Evolutionary conservation across 108 stramenopile species (phyloP), one percentile per base, ranked within the genome.

Genomic region (Cyclostephanos tholiformis): DNA sequence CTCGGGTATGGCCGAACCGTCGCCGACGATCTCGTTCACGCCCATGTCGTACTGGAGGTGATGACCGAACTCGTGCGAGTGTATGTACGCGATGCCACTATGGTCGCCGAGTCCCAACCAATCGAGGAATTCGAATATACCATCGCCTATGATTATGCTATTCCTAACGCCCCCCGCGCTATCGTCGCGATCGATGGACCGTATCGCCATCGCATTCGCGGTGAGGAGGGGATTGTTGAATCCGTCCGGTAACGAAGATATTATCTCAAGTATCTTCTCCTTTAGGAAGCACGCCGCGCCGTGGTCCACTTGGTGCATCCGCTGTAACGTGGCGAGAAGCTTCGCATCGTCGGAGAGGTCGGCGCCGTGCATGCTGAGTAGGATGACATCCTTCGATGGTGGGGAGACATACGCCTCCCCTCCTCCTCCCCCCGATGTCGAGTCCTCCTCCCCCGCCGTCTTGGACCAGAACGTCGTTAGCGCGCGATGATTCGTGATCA

Each of bases 1-100:
- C 14, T 72, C 43, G 14, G 53, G 63, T 51, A 59, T 59, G 14
- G 60, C 43, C 19, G 20, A 14, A 2, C 44, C 53, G 17, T 48
- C 26, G 41, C 17, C 10, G 44, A 58, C n/a, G 13, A 22, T 49
- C 63, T 65, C 36, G 48, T 77, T 65, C 29, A 72, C 50, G 2
- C 59, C 30, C 16, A 57, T 13, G 44, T 46, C 76, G 67, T 56
- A 79, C 51, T 79, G 79, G 1, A 79, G 10, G 39, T 79, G 79
- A 69, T 79, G 79, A 8, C 67, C 72, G 22, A 70, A 79, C 43
- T 79, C 79, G 20, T 79, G 79, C 0, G 64, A 56, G 29, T 79
- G 73, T 4, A 79, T 52, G 39, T 74, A 79, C 32, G 67, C 72
- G 16, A 73, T 72, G 0, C 79, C 79, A 30, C 49, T 39, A n/a